Evolutionary conservation across 495 filamentous ascomycete species (phyloP).

Genomic region (Annulohypoxylon moriforme): DNA sequence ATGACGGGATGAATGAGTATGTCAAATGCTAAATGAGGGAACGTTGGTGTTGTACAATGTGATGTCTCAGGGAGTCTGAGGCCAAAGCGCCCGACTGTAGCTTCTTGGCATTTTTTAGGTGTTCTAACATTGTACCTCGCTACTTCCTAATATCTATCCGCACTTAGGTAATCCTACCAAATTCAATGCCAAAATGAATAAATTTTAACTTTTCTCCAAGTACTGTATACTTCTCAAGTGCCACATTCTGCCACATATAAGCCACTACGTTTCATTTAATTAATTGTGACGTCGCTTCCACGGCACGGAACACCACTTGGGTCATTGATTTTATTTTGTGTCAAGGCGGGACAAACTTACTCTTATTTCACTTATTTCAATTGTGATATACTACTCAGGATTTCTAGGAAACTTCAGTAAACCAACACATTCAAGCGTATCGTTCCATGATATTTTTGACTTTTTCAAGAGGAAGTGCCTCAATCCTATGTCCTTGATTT

Average conservation of each 20-base stretch:
- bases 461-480: slow-evolving; percentile 59
- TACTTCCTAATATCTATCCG: neutral
- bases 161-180: neutral
- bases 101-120: slow-evolving; percentile 30
- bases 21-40: slow-evolving; percentile 25
- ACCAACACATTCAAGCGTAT: slow-evolving; percentile 41
- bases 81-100: slow-evolving; percentile 34
- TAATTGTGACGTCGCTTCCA: neutral
- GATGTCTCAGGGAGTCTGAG: slow-evolving; percentile 43
- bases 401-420: neutral
- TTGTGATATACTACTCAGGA: too few relatives aligned
- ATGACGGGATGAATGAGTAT: slow-evolving; percentile 10
- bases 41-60: slow-evolving; percentile 32
- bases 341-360: neutral
- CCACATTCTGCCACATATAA: neutral
- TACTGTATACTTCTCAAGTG: neutral
- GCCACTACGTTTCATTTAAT: slow-evolving; percentile 1
- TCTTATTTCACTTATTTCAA: too few relatives aligned
- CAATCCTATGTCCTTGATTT: slow-evolving; percentile 50
- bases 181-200: neutral
- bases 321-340: neutral
- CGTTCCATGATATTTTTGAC: slow-evolving; percentile 61
- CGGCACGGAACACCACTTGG: neutral
- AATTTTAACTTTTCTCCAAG: neutral
- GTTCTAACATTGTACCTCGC: neutral